phyloP scores from a whole-genome alignment of 345 rosid genomes.

The Moricandia arvensis region DNA sequence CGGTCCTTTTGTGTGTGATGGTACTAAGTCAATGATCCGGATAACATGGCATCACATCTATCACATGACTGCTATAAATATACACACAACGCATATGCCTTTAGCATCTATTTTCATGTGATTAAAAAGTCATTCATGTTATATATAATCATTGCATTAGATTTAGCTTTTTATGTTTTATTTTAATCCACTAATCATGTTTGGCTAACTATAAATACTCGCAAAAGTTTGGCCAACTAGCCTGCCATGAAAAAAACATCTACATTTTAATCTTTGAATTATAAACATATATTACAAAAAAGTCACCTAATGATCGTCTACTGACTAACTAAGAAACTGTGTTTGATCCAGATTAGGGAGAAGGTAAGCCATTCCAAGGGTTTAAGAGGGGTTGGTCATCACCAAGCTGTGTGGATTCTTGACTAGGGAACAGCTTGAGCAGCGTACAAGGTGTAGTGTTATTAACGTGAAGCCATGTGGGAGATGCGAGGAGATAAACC shows the following conservation, averaged over 20 bases:
- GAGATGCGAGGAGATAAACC: too few species aligned
- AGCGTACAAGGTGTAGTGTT: constrained; percentile 75
- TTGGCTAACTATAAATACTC: not conserved
- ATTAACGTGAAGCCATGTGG: constrained; percentile 85
- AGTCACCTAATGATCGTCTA: constrained; percentile 6
- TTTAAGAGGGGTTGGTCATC: constrained; percentile 34
- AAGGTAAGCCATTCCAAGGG: constrained; percentile 38
- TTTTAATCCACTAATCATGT: not conserved
- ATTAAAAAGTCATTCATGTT: not conserved
- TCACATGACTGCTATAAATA: constrained; percentile 35
- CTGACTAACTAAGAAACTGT: constrained; percentile 32
- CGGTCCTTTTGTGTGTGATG: not conserved
- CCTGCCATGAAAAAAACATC: not conserved
- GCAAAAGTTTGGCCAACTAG: not conserved
- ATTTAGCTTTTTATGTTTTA: not conserved
- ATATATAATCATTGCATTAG: not conserved
- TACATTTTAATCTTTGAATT: constrained; percentile 1
- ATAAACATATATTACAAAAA: constrained; percentile 12
- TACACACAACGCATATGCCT: constrained; percentile 10
- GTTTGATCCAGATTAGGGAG: constrained; percentile 40
- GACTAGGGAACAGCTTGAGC: constrained; percentile 81
- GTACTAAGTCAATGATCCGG: constrained; percentile 34
- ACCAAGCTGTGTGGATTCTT: constrained; percentile 45
- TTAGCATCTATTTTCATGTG: constrained; percentile 7
- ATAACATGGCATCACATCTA: constrained; percentile 35